Evolutionary conservation across 345 rosid species (phyloP), one percentile per base, ranked within the genome.

Genomic region (Stellera chamaejasme): DNA sequence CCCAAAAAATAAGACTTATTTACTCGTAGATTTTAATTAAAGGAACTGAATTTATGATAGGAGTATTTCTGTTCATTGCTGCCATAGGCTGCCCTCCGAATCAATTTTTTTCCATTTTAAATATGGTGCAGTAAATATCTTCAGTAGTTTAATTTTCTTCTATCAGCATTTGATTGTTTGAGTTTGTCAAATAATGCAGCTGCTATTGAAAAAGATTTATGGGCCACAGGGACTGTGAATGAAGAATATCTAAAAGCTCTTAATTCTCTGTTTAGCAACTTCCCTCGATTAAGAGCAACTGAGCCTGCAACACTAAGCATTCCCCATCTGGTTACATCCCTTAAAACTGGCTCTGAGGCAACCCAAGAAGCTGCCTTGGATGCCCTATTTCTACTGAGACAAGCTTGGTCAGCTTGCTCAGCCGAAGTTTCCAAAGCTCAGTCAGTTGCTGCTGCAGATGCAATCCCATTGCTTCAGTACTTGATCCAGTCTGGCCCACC

Each of bases 401-500:
- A 94, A 81, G 99, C 99, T 66, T 94, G 99, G 99, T 82, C 97
- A 54, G 99, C 99, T 0, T 94, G 99, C 72, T 87, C 97, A 10
- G 95, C 97, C 19, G 97, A 94, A 70, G 90, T 94, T 61, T 94
- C 99, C 4, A 85, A 79, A 66, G 91, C 97, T 54, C 99, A 94
- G 42, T 90, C 97, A 12, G 86, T 90, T 71, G 96, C 97, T 11
- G 96, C 99, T 45, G 97, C 99, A 39, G 99, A 90, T 62, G 97
- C 99, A 16, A 94, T 94, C 66, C 96, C 99, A 11, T 74, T 94
- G 71, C 77, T 94, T 54, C 99, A 94, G 62, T 90, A 82, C 75
- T 77, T 90, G 67, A 94, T 94, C 69, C 99, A 90, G 74, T 90
- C 99, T 56, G 99, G 96, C 58, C 99, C 99, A n/a, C 97, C 99